Evolutionary conservation across 805 yeast genomes (phyloP), one percentile per base, ranked within the genome.

Genomic region (Metschnikowia matae): DNA sequence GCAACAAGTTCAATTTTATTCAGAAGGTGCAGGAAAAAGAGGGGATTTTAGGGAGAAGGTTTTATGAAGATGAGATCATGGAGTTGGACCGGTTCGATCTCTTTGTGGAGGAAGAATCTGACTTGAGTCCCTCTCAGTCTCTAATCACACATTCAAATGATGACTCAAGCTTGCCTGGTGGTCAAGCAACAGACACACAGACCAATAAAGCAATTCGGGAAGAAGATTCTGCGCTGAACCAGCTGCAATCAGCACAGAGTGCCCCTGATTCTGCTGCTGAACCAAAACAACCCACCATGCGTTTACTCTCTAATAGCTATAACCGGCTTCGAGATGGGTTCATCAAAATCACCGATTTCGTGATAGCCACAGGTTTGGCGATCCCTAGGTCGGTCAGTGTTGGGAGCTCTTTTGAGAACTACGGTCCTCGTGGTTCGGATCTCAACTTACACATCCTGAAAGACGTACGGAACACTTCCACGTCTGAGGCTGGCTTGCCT

Each of bases 41-140:
- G 52, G 88, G 92, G 6, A 79, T 87, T 4, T 63, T 89, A 37
- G 96, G 96, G 1, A 70, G 95, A 52, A 82, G 83, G 15, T 79
- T 86, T 40, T 85, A 81, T 61, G 92, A 85, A 54, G 91, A 85
- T 49, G 89, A 84, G 49, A 44, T 71, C 32, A 73, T 69, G 49
- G 75, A 70, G 55, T 61, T 72, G 23, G 78, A 71, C 49, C 59
- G 72, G 26, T 62, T 62, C 40, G 76, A 71, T 50, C 57, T 74
- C 17, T 74, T 73, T 53, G 70, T 69, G 2, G 75, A 73, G 43
- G 69, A 68, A 34, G 64, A 63, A n/a, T 61, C 61, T 4, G 63
- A 56, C 20, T 20, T 26, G 15, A 11, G 26, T 6, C 38, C 45
- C 7, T 32, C 45, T 11, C 45, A 33, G 32, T 42, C 45, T 20